Evolutionary conservation across 2,329 filamentous ascomycete genomes (phyloP), one percentile per base, ranked within the genome.

Genomic region (Monilinia aucupariae): DNA sequence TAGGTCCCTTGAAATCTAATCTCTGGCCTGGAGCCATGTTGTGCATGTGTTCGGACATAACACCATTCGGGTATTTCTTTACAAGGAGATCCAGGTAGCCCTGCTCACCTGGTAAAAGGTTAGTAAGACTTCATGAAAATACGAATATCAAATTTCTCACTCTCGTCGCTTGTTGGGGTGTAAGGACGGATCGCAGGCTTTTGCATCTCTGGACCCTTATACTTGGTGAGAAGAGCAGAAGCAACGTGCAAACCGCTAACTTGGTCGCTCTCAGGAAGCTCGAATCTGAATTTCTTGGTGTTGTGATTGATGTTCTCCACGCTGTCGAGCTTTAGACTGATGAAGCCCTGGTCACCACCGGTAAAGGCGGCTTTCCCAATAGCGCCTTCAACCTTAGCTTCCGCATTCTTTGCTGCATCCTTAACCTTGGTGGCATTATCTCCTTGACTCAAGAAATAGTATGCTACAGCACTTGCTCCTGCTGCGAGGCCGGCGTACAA

Each of bases 161-260:
- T 81, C 77, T 96, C 92, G 74, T 96, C 92, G 73, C 86, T 96
- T 71, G 88, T 84, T 60, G 94, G 93, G 6, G 94, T 99, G 78
- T 99, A 99, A 8, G 94, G 94, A 67, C 94, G 84, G 68, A 99
- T 85, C 13, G 91, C 87, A 41, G 91, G 82, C 86, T 97, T 97
- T 76, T 91, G 84, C 73, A 86, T 87, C 65, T 87, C 86, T n/a
- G 85, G 84, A 7, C 87, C 86, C 81, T 96, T 91, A 82, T 86
- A 97, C 79, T 96, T 96, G 69, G 94, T 94, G 75, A 99, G 81
- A 70, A 99, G 78, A 52, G 92, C 92, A 83, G 91, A 96, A 64
- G 93, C 86, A 67, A 96, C 80, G 43, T 83, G 78, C 64, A 99
- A 79, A 51, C 94, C 94, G 64, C 90, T 93, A 60, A 96, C 88